Evolutionary conservation across 1,284 basidiomycete species (phyloP).

Genomic region (Apiotrichum porosum): DNA sequence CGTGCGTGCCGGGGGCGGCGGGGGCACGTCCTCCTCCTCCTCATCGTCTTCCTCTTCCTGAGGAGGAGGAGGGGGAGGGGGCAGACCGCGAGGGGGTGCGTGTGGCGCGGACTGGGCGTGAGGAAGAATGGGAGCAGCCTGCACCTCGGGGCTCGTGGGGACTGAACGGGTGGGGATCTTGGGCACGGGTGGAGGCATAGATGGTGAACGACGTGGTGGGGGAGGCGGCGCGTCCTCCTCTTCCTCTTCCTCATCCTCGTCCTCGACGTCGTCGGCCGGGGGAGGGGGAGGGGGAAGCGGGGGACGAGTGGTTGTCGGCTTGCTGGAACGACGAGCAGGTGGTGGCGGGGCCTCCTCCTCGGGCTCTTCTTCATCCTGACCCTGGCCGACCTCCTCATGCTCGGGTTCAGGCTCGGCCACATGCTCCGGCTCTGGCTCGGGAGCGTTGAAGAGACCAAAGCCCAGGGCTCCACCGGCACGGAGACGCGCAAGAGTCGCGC

Average conservation of each 20-base stretch:
- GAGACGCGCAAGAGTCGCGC: constrained; percentile 44
- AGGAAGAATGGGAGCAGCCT: not conserved
- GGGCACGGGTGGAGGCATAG: not conserved
- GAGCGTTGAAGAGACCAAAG: constrained; percentile 43
- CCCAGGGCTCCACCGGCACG: constrained; percentile 45
- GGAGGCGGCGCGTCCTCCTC: constrained; percentile 5
- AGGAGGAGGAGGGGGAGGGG: not conserved
- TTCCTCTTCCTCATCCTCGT: constrained; percentile 14
- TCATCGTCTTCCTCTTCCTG: not conserved
- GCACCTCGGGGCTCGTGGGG: not conserved
- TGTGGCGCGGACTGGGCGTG: not conserved
- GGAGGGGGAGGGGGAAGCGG: constrained; percentile 1
- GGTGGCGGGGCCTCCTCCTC: constrained; percentile 16
- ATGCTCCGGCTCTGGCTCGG: constrained; percentile 9
- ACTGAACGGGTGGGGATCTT: too few relatives aligned
- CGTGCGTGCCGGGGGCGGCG: constrained; percentile 25
- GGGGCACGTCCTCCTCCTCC: constrained; percentile 2
- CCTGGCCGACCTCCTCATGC: not conserved
- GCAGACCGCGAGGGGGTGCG: not conserved
- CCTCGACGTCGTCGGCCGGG: constrained; percentile 3
- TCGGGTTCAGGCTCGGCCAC: constrained; percentile 1
- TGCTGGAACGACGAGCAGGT: constrained; percentile 5
- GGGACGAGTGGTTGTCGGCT: too few relatives aligned
- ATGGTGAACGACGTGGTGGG: constrained; percentile 3
- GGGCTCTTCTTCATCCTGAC: constrained; percentile 8